A percentile compares a stretch with the other conserved stretches of the same genome.
These are phyloP conservation scores for Pisolithus marmoratus DNA, from an alignment of 768 basidiomycete genomes.

Conservation along the genomic window DNA sequence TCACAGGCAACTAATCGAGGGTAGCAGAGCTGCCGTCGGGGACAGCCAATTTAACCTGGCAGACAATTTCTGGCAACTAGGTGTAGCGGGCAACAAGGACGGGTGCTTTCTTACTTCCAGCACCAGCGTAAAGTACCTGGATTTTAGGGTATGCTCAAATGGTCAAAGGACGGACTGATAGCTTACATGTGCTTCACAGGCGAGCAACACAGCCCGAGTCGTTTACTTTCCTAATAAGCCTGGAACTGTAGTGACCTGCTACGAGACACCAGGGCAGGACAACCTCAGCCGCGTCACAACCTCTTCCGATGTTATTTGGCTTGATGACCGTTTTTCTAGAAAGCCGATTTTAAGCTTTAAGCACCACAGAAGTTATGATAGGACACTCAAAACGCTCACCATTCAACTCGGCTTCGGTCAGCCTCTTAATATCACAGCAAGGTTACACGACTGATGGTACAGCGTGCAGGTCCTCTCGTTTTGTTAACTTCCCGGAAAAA, in stretches of 20 bases:
- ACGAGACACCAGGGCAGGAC: constrained; percentile 40
- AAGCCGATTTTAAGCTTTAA: constrained; percentile 56
- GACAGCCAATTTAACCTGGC: constrained; percentile 13
- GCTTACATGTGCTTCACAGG: constrained; percentile 23
- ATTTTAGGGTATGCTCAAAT: constrained; percentile 46
- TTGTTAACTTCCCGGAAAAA: constrained; percentile 58
- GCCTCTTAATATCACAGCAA: constrained; percentile 2
- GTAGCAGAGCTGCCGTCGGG: constrained; percentile 1
- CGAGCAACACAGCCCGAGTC: constrained; percentile 16
- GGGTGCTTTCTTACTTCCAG: constrained; percentile 45
- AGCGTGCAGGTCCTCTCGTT: constrained; percentile 40
- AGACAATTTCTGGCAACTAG: constrained; percentile 48
- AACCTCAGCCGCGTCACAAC: constrained; percentile 50
- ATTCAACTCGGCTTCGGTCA: constrained; percentile 30
- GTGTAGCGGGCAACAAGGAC: constrained; percentile 27
- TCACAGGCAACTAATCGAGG: constrained; percentile 17
- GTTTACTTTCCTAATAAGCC: constrained; percentile 32
- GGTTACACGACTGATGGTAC: not conserved
- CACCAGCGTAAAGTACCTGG: constrained; percentile 39
- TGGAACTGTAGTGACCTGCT: constrained; percentile 45
- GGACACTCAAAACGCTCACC: constrained; percentile 44
- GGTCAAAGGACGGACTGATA: not conserved
- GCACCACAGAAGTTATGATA: constrained; percentile 58
- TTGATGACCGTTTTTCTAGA: constrained; percentile 55
- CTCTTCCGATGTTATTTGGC: constrained; percentile 61